These are phyloP conservation scores for Phytopythium helicoides DNA, from an alignment of 352 stramenopile species.

Conservation along the genomic window DNA sequence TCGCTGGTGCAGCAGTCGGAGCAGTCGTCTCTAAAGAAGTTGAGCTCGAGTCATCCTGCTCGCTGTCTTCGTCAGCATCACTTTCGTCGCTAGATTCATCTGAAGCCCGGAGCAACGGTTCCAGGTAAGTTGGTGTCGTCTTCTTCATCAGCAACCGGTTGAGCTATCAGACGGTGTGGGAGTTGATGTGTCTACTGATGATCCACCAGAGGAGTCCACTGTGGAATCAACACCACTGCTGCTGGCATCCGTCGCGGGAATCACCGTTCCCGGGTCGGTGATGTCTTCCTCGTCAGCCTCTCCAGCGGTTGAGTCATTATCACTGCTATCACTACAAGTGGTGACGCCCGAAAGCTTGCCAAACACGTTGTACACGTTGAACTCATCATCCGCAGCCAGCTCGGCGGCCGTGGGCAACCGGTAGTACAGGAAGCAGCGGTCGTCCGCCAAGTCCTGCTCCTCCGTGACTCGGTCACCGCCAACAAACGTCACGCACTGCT, in stretches of 20 bases:
- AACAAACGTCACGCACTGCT: slow-evolving; percentile 39
- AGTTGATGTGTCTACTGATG: neutral
- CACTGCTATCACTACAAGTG: neutral
- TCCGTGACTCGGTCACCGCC: slow-evolving; percentile 51
- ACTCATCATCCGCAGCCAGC: slow-evolving; percentile 41
- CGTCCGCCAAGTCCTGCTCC: slow-evolving; percentile 25
- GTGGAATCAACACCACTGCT: neutral
- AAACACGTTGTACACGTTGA: slow-evolving; percentile 47
- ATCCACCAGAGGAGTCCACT: neutral
- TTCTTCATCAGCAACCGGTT: neutral
- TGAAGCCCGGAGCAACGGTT: neutral
- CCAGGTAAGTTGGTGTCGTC: neutral
- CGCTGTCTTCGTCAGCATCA: no score
- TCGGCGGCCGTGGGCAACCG: slow-evolving; percentile 32
- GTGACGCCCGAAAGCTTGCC: slow-evolving; percentile 21
- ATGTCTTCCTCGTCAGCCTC: slow-evolving; percentile 2
- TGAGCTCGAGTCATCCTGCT: no score
- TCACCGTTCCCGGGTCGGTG: neutral
- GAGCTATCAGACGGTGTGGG: neutral
- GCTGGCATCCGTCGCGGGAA: neutral
- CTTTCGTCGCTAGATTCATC: neutral
- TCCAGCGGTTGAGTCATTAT: neutral
- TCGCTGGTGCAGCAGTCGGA: no score
- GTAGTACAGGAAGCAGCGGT: slow-evolving; percentile 61
- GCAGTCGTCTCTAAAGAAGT: no score